Evolutionary conservation across 257 asterid genomes (phyloP).

Genomic region (Solanum appendiculatum): DNA sequence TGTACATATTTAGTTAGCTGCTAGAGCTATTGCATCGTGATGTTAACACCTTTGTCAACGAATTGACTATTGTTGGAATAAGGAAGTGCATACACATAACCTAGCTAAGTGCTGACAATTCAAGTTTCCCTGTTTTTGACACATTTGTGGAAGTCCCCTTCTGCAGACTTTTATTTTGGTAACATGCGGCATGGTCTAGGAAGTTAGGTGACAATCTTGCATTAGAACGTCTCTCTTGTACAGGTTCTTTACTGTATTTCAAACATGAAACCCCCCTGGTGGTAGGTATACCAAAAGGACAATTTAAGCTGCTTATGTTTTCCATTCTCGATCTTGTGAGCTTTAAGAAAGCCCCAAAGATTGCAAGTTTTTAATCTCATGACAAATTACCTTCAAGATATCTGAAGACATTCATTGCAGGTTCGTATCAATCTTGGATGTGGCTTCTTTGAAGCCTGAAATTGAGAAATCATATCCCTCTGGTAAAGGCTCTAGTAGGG

Average conservation of each 20-base stretch:
- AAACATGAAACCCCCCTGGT: not conserved
- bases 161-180: not conserved
- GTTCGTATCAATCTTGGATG: slow-evolving; percentile 79
- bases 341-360: not conserved
- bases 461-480: slow-evolving; percentile 40
- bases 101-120: not conserved
- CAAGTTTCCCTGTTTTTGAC: not conserved
- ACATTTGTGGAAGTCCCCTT: not conserved
- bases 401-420: slow-evolving; percentile 22
- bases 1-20: not conserved
- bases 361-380: not conserved
- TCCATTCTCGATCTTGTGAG: not conserved
- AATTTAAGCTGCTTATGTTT: not conserved
- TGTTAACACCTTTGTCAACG: not conserved
- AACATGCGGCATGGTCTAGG: not conserved
- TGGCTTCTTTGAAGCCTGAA: slow-evolving; percentile 72
- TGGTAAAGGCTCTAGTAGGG: slow-evolving; percentile 24
- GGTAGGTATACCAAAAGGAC: not conserved
- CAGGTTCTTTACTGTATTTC: not conserved
- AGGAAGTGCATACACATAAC: not conserved
- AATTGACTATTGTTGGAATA: not conserved
- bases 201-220: not conserved
- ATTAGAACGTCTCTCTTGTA: not conserved
- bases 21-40: not conserved
- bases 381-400: not conserved